Base-by-base conservation (phyloP, 208 protist species). In the Acanthamoeba royreba region DNA sequence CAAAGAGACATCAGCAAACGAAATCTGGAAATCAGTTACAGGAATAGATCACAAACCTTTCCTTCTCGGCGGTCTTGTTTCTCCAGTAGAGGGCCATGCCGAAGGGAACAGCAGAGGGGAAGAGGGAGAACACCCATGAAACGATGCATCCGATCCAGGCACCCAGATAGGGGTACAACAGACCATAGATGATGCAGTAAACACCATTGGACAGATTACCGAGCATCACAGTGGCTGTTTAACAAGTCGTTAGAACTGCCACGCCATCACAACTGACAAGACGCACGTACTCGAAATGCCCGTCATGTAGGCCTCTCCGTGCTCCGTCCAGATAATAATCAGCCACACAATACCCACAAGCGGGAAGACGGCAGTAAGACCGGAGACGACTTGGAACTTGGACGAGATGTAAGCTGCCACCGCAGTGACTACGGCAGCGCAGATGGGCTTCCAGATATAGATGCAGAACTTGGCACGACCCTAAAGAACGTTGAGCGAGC, bases 401-500 rank as follows among this genome's bases (percentile, higher is more conserved):
- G 66, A 46, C 8, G 66, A 31, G 38, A 77, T 19, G 66, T 46
- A 45, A 43, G 66, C 2, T 11, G 66, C 66, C 4, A 77, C n/a
- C 4, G 66, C 66, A 13, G 35, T 43, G 66, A 77, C 17, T 31
- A 77, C n/a, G 35, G 66, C 66, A 5, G 66, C 66, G 38, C 66
- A 77, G 66, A 77, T 77, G 0, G 66, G 66, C 66, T 77, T 77
- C 66, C 66, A 77, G 35, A 77, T 77, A 40, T 77, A 77, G 35
- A 77, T 77, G 66, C 66, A 77, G 66, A 77, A 77, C 66, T 77
- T 77, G 66, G 66, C 66, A 43, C 66, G 66, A 22, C 66, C 66
- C 66, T 77, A 22, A 2, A 19, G 7, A 19, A 38, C 22, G 33
- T 22, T 9, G 25, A 8, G 4, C 28, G 31, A 2, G 61, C 5